Base-by-base conservation (phyloP, 805 yeast species). In the Cyberlindnera suaveolens region DNA sequence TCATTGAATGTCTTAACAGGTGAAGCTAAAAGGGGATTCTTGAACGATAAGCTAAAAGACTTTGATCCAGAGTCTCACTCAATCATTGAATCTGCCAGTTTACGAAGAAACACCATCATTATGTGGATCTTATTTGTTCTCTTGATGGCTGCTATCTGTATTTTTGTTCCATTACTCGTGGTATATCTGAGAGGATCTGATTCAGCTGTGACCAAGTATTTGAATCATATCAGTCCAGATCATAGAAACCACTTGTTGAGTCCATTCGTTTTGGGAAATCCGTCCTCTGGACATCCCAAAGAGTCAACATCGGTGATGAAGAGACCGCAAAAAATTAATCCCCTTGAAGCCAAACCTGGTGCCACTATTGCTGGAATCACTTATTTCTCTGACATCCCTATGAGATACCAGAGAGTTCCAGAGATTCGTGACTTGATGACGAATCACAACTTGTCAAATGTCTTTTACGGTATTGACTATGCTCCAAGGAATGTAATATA, bases 381-480 rank as follows among this genome's bases (percentile, higher is more conserved):
- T 36, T 36, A 44, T 2, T 63, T 64, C 47, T 40, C 49, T 1
- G 64, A 67, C 6, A 53, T 74, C 18, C 67, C 62, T 32, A 44
- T 55, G 2, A 49, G 49, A 17, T 72, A 63, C 41, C 58, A 57
- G 23, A 47, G 52, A 1, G 72, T 69, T 40, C 36, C 44, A 3
- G 72, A 70, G 41, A 53, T 75, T 1, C 44, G 55, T 18, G 42
- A 52, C 0, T 48, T 74, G n/a, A 65, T 74, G 73, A 56, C 54
- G 10, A 56, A 66, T 18, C 48, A 56, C 14, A 38, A 51, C 14
- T 52, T 69, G 29, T 51, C 51, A 8, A 63, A 66, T 37, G 64
- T 67, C 2, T 77, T 82, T 47, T 67, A 73, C 50, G 87, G 88
- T 0, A 46, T 82, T 15, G 74, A 76, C 17, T 82, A 82, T 57